Evolutionary conservation across 2,329 filamentous ascomycete genomes (phyloP), one percentile per base, ranked within the genome.

Genomic region (Aspergillus thermomutatus): DNA sequence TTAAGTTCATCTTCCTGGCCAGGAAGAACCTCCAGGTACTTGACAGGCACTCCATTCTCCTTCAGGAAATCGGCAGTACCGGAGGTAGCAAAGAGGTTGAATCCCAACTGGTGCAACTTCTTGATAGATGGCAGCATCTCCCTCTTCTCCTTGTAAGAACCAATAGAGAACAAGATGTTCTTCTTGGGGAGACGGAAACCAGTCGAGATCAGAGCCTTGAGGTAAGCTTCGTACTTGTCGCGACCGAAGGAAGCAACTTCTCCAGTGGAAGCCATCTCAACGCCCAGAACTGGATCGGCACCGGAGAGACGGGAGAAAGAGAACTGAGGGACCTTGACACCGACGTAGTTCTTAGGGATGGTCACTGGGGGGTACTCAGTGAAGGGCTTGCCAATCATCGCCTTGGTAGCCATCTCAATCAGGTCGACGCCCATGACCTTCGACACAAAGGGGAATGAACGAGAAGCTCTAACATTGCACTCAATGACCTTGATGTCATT

Each of bases 401-500:
- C 93, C 80, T 95, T 96, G 65, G 94, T 97, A 27, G 94, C 94
- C 91, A 99, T 92, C 80, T 97, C 93, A 64, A 99, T 97, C 61
- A 99, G 82, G 72, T 99, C 93, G 52, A 97, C 90, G 52, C 92
- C 92, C 91, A 96, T 97, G 64, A 96, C 91, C 82, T 99, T 99
- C 63, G 92, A 97, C 17, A 97, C 92, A 71, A 99, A 99, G 60
- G 94, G 94, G 83, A 97, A 97, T 0, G 93, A 97, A 63, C 94
- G 86, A 48, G 94, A 97, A 17, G 94, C 94, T 61, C 94, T 88
- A 59, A 97, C 94, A 69, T 99, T 99, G 78, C 94, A 97, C 79
- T 99, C 94, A 63, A 99, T 99, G 64, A 99, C 94, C 82, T 97
- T 97, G 82, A 99, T 97, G 65, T 97, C 93, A 73, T 97, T 97